A percentile compares a stretch with the other conserved stretches of the same genome.
Conservation (phyloP, 768 basidiomycete genomes). For the Boletales sp. region DNA sequence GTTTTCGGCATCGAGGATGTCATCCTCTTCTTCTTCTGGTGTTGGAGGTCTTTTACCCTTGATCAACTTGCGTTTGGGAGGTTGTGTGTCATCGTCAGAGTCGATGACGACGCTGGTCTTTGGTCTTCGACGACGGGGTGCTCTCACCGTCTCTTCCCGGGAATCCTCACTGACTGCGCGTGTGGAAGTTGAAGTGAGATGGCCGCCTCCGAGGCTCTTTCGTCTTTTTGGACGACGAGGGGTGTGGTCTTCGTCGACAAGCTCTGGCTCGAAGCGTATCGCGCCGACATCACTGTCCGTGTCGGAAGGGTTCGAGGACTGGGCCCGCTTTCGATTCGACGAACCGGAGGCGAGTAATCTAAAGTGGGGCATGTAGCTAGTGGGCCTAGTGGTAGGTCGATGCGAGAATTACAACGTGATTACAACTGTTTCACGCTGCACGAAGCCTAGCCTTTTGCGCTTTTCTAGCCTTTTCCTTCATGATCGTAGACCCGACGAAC, state of each 20-base stretch:
- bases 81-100: constrained; percentile 35
- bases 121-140: constrained; percentile 19
- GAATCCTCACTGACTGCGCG: constrained; percentile 21
- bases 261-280: constrained; percentile 47
- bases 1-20: constrained; percentile 46
- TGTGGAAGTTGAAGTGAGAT: constrained; percentile 6
- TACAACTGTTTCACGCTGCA: constrained; percentile 43
- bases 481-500: constrained; percentile 74
- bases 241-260: constrained; percentile 19
- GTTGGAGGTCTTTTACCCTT: constrained; percentile 42
- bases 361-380: too few relatives aligned
- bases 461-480: constrained; percentile 70
- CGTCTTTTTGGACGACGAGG: constrained; percentile 24
- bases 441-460: constrained; percentile 59
- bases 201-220: constrained; percentile 10
- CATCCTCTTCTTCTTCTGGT: constrained; percentile 37
- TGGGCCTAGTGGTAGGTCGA: too few relatives aligned
- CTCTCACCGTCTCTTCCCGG: constrained; percentile 13
- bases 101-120: constrained; percentile 22
- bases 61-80: constrained; percentile 38
- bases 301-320: constrained; percentile 3
- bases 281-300: constrained; percentile 46
- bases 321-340: too few relatives aligned
- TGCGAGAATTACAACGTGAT: too few relatives aligned
- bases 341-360: neutral